phyloP scores from a whole-genome alignment of 2,329 filamentous ascomycete species.

The Aspergillus cejpii region DNA sequence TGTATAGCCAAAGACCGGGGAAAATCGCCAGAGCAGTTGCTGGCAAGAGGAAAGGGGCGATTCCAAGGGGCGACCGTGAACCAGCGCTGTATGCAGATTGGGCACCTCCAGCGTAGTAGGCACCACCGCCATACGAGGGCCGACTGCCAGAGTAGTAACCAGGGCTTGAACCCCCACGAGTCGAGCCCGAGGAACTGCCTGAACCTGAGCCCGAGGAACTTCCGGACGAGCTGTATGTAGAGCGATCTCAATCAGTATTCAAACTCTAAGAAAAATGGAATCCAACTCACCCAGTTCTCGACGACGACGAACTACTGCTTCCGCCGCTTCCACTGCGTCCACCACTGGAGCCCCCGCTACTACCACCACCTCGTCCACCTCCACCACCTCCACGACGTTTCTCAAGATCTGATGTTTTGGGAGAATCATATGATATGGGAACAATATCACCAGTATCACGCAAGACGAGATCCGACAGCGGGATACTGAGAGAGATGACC shows the following conservation, averaged over 20 bases:
- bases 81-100: constrained; percentile 47
- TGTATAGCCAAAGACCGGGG: constrained; percentile 51
- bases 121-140: constrained; percentile 46
- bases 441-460: constrained; percentile 16
- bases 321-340: constrained; percentile 22
- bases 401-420: constrained; percentile 29
- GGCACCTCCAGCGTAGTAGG: constrained; percentile 52
- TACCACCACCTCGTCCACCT: constrained; percentile 20
- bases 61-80: constrained; percentile 41
- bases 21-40: constrained; percentile 44
- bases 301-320: constrained; percentile 12
- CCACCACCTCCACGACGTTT: constrained; percentile 45
- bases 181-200: constrained; percentile 4
- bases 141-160: no score
- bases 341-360: constrained; percentile 24
- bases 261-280: not conserved
- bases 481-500: constrained; percentile 25
- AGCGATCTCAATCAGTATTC: not conserved
- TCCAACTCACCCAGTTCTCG: constrained; percentile 15
- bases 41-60: constrained; percentile 46
- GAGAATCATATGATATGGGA: constrained; percentile 3
- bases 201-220: constrained; percentile 25
- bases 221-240: constrained; percentile 15
- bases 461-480: constrained; percentile 20
- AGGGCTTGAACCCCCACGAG: no score